These are phyloP conservation scores for Schwanniomyces etchellsii DNA, from an alignment of 1,139 yeast species.

Conservation along the genomic window DNA sequence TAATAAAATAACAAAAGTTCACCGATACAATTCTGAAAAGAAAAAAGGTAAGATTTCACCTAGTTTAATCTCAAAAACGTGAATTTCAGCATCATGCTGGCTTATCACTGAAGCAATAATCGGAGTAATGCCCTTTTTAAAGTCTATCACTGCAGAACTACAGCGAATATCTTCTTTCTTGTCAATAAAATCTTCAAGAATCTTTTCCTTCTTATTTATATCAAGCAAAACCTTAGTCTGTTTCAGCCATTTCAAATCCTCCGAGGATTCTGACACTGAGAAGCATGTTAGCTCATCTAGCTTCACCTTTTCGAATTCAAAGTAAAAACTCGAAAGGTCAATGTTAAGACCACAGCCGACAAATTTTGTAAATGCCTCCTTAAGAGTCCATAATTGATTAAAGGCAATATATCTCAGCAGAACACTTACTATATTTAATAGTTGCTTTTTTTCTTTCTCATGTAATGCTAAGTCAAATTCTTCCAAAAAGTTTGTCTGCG, in stretches of 20 bases:
- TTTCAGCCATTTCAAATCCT: neutral
- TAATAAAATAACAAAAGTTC: no score
- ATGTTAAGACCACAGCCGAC: conserved; percentile 58
- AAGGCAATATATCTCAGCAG: conserved; percentile 23
- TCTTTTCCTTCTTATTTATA: neutral
- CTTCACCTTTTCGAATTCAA: conserved; percentile 6
- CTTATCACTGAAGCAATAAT: conserved; percentile 1
- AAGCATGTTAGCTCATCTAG: neutral
- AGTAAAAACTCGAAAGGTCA: conserved; percentile 31
- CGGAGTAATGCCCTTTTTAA: no score
- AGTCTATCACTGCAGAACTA: no score
- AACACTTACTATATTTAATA: conserved; percentile 15
- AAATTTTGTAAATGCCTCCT: conserved; percentile 63
- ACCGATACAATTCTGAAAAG: no score
- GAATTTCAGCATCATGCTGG: neutral
- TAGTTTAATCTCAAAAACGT: neutral
- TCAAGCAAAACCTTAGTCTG: neutral
- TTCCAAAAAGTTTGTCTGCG: conserved; percentile 25
- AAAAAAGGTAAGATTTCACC: neutral
- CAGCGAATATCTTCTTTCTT: neutral
- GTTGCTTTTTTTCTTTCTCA: conserved; percentile 26
- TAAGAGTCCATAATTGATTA: conserved; percentile 66
- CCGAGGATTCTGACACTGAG: neutral
- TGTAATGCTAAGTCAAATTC: conserved; percentile 50
- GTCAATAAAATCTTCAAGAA: neutral